Conservation (phyloP, 305 asterid species). For the Fraxinus dipetala region DNA sequence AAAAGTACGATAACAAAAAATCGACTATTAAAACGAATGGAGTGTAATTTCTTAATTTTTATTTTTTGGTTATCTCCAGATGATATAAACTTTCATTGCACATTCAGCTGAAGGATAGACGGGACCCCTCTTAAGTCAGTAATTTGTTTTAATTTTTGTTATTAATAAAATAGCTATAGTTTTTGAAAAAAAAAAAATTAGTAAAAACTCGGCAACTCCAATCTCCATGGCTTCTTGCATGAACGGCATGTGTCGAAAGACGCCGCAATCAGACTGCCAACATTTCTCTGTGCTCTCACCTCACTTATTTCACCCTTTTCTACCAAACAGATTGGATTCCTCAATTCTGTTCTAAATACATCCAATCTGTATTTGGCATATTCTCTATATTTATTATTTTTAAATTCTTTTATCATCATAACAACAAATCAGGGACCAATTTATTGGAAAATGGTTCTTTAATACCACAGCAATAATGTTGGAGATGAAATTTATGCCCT, state of each 20-base stretch:
- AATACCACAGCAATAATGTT: not conserved
- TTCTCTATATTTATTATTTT: not conserved
- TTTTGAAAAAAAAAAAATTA: too few relatives aligned
- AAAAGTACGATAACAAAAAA: too few relatives aligned
- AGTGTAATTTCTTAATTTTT: too few relatives aligned
- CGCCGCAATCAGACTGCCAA: slow-evolving; percentile 17
- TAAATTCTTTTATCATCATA: not conserved
- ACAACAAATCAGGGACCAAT: not conserved
- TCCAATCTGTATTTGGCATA: slow-evolving; percentile 9
- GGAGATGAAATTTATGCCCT: not conserved
- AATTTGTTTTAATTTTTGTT: too few relatives aligned
- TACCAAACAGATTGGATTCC: slow-evolving; percentile 15
- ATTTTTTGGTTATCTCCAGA: too few relatives aligned
- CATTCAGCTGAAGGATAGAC: too few relatives aligned
- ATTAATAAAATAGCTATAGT: too few relatives aligned
- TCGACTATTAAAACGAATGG: too few relatives aligned
- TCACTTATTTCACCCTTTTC: slow-evolving; percentile 13
- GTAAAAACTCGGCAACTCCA: not conserved
- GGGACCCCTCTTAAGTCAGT: too few relatives aligned
- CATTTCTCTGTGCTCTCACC: not conserved
- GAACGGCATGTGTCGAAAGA: slow-evolving; percentile 29
- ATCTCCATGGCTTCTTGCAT: slow-evolving; percentile 20
- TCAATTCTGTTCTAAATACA: not conserved
- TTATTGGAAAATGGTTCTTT: not conserved
- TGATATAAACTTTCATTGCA: too few relatives aligned